Evolutionary conservation across 208 protist species (phyloP), one percentile per base, ranked within the genome.

Genomic region (Spongospora subterranea): DNA sequence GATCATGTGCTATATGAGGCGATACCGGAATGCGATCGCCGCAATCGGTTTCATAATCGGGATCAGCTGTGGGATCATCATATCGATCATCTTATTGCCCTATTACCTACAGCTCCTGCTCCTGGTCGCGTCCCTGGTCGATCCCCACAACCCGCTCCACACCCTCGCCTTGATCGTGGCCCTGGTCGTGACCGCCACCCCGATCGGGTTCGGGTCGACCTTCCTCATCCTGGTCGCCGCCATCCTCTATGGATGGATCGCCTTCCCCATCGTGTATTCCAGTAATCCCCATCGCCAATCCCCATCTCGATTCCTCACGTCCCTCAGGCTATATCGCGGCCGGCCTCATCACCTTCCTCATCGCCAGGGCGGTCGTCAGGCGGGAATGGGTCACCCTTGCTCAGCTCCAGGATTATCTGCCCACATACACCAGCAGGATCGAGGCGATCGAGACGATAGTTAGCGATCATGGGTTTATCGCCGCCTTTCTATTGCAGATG

Each of bases 291-390:
- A 40, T 82, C 40, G 71, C 6, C 35, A 45, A 82, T 35, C 6
- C 54, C 35, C 71, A 82, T 60, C 6, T 60, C n/a, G 71, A 43
- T 43, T 82, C 6, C 6, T 35, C 71, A 82, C 6, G 13, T 35
- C 6, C 13, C 35, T 82, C 71, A 82, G 71, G 71, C 35, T 82
- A 82, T n/a, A 6, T 82, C 13, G 11, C 35, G 17, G 71, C 71
- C 13, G 71, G 71, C 6, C 35, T 43, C 17, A 82, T 82, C 71
- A 82, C 71, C 6, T 82, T 82, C n/a, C n/a, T 40, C n/a, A 82
- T n/a, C 6, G 71, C 40, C 35, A 82, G 6, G 71, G 6, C n/a
- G 11, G 6, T 82, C 13, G n/a, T 82, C 6, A 35, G n/a, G 17
- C 6, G 71, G n/a, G 35, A 35, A 43, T 82, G n/a, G 6, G 6